Base-by-base conservation (phyloP, 23 red algal species). In the Chondrus crispus region DNA sequence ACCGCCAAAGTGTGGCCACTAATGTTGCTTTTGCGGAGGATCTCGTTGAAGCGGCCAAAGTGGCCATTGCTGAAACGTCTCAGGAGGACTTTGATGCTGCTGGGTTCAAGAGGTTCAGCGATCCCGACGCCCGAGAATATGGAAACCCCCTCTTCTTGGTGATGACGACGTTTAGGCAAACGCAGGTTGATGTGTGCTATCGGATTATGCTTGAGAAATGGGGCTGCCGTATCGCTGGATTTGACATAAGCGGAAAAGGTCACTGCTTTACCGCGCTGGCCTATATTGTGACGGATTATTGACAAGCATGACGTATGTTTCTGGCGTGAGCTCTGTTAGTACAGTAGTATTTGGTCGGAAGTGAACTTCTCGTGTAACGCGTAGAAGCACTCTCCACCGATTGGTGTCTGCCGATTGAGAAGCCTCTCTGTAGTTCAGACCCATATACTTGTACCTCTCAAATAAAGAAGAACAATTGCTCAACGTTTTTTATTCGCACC, bases 111-210 rank as follows among this genome's bases (percentile, higher is more conserved):
- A 4, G 39, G 28, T 28, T 87, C 38, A 24, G 4, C n/a, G 46
- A 69, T 73, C 82, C 62, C 2, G 39, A 55, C 22, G 66, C 82
- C 11, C 38, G 2, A 5, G 82, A 87, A 32, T 87, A 46, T 7
- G 85, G 85, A 36, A 88, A 88, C 45, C 22, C 57, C 45, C 57
- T 42, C 44, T 88, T 60, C 42, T 5, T 60, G 42, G 36, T 87
- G 12, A n/a, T n/a, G n/a, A n/a, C n/a, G n/a, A n/a, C n/a, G n/a
- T n/a, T n/a, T n/a, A n/a, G n/a, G n/a, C n/a, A n/a, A n/a, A n/a
- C n/a, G n/a, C 58, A 86, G 60, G 22, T 43, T 0, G 5, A 78
- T 11, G n/a, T 4, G 4, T 78, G 73, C 20, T 4, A 11, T 3
- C 73, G n/a, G 9, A 49, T 78, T 14, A 48, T 78, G 43, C 5